Percentiles rank a stretch among this genome's conserved stretches.
Conservation (phyloP, 176 grass and related monocot genomes). For the Elymus sibiricus region DNA sequence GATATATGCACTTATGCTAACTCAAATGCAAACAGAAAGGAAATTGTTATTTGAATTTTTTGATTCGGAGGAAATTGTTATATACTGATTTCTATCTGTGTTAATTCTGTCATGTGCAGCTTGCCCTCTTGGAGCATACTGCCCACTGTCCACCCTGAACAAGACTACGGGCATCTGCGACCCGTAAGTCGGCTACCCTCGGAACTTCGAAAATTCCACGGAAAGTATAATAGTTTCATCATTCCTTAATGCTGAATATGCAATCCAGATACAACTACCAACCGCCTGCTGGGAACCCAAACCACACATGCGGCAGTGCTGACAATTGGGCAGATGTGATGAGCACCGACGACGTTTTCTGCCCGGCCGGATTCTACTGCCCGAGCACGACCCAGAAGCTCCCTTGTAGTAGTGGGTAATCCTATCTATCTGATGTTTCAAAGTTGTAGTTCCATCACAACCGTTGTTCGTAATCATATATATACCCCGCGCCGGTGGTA, state of each 20-base stretch:
- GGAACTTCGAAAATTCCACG: neutral
- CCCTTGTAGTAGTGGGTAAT: conserved; percentile 99
- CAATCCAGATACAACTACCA: conserved; percentile 74
- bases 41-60: neutral
- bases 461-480: neutral
- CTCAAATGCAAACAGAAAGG: neutral
- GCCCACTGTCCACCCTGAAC: conserved; percentile 66
- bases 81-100: neutral
- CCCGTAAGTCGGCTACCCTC: conserved; percentile 56
- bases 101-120: conserved; percentile 39
- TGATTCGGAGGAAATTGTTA: too few species aligned
- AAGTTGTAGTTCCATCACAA: neutral
- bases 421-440: conserved; percentile 53
- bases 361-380: conserved; percentile 89
- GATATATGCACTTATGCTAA: neutral
- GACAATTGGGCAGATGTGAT: conserved; percentile 81
- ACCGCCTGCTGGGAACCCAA: conserved; percentile 70
- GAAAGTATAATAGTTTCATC: neutral
- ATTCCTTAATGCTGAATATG: neutral
- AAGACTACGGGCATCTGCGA: conserved; percentile 78
- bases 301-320: conserved; percentile 83
- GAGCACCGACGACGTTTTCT: conserved; percentile 70
- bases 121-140: conserved; percentile 91
- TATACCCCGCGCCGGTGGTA: neutral
- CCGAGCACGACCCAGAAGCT: conserved; percentile 85